Evolutionary conservation across 1,139 yeast genomes (phyloP).

Genomic region (Hyphopichia fennica): DNA sequence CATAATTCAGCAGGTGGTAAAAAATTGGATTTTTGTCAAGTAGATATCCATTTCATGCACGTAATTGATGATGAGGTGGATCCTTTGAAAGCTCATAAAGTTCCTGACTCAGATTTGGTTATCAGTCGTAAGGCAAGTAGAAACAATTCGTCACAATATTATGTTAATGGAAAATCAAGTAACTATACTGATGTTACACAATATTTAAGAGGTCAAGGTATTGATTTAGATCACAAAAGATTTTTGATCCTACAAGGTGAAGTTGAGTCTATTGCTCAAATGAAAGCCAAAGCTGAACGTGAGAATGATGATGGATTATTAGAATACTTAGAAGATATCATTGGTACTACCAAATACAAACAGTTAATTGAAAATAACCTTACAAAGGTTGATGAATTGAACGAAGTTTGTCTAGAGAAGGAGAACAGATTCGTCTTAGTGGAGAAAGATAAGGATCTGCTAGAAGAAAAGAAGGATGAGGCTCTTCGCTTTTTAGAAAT

Average conservation of each 20-base stretch:
- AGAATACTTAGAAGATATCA: slow-evolving; percentile 94
- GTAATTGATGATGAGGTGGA: slow-evolving; percentile 64
- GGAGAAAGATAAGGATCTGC: slow-evolving; percentile 66
- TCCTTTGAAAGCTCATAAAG: slow-evolving; percentile 31
- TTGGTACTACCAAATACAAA: slow-evolving; percentile 89
- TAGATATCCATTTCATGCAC: slow-evolving; percentile 87
- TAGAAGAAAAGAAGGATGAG: slow-evolving; percentile 69
- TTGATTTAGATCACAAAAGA: slow-evolving; percentile 92
- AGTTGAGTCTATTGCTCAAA: slow-evolving; percentile 96
- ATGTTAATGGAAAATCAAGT: slow-evolving; percentile 67
- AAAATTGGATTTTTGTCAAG: slow-evolving; percentile 73
- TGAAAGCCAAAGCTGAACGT: slow-evolving; percentile 95
- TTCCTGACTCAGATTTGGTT: slow-evolving; percentile 60
- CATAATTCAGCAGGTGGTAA: slow-evolving; percentile 76
- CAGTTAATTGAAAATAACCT: slow-evolving; percentile 67
- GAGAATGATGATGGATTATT: slow-evolving; percentile 92
- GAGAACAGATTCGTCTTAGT: slow-evolving; percentile 79
- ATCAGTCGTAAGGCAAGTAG: slow-evolving; percentile 78
- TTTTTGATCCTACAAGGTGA: slow-evolving; percentile 96
- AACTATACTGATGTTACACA: slow-evolving; percentile 78
- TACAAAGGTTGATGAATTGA: slow-evolving; percentile 62
- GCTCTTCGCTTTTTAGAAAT: slow-evolving; percentile 65
- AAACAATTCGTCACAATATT: slow-evolving; percentile 79
- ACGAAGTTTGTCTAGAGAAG: slow-evolving; percentile 79
- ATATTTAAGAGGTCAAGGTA: slow-evolving; percentile 77